Base-by-base conservation (phyloP, 441 rosid genomes). In the Brassica hybrid region DNA sequence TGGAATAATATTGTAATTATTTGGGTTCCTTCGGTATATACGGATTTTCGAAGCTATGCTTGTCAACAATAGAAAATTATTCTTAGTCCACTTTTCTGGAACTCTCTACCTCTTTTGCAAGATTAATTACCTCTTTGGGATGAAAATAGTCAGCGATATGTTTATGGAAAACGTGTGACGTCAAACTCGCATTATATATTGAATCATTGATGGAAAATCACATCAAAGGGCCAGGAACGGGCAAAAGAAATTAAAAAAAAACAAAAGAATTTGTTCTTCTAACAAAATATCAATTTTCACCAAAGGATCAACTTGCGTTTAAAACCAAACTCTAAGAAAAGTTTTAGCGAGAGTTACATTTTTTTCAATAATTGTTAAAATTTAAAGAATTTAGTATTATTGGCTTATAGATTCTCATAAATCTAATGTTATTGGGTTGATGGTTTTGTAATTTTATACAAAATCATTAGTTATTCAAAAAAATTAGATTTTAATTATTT, bases 21-120 rank as follows among this genome's bases (percentile, higher is more conserved):
- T 10, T 72, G 23, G 56, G 36, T 78, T 45, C 57, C 23, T 60
- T 59, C 52, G 65, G 74, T 50, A 67, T 50, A 73, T 78, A 67
- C 74, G 21, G 59, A 16, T 67, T 59, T 72, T 2, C 6, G n/a
- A 65, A 54, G 65, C n/a, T 57, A 30, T 57, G 17, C 10, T 30
- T 48, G 23, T 48, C 54, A 48, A 36, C 18, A n/a, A n/a, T 13
- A 65, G 0, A n/a, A 52, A 50, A 52, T 0, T n/a, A 27, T 25
- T 58, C n/a, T 8, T 2, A 0, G 66, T 14, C 60, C 18, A 36
- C 0, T 50, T 2, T 32, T 38, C 30, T 71, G 21, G 36, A 50
- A 11, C 36, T 70, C 11, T 64, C 25, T 25, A 69, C 65, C 27
- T 69, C 11, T 38, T 63, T 38, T 23, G 70, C 34, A 57, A 25